Conservation (phyloP, 139 green algal species). For the Pleodorina starrii region DNA sequence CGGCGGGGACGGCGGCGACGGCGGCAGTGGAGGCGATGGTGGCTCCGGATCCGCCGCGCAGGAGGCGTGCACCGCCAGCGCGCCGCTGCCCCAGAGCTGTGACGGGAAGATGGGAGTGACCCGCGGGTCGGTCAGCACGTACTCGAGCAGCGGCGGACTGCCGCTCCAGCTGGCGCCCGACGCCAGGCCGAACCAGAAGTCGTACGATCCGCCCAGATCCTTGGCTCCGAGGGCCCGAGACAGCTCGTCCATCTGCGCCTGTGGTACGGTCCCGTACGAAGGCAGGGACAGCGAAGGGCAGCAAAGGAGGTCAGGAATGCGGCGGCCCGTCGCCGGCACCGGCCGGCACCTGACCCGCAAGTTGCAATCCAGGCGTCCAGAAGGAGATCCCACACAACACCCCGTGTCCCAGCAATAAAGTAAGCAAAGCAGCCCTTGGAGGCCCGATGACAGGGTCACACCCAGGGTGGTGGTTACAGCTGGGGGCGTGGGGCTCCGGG, state of each 20-base stretch:
- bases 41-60: background rate
- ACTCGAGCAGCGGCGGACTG: background rate
- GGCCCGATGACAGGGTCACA: no score
- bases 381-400: no score
- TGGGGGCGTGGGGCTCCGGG: no score
- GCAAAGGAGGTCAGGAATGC: no score
- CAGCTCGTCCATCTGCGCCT: constrained; percentile 13
- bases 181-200: constrained; percentile 27
- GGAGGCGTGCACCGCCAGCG: background rate
- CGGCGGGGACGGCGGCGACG: background rate
- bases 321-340: no score
- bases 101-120: background rate
- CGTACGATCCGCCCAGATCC: background rate
- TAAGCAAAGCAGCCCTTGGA: no score
- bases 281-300: no score
- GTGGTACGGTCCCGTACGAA: no score
- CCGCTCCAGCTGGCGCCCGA: background rate
- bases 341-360: no score
- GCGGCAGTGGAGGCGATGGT: background rate
- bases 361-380: no score
- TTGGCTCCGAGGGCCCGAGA: background rate
- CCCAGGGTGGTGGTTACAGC: no score
- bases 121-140: constrained; percentile 15
- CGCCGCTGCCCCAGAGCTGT: constrained; percentile 1
- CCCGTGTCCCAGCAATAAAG: no score